Base-by-base conservation (phyloP, 805 yeast genomes). In the Debaryomyces maramus region DNA sequence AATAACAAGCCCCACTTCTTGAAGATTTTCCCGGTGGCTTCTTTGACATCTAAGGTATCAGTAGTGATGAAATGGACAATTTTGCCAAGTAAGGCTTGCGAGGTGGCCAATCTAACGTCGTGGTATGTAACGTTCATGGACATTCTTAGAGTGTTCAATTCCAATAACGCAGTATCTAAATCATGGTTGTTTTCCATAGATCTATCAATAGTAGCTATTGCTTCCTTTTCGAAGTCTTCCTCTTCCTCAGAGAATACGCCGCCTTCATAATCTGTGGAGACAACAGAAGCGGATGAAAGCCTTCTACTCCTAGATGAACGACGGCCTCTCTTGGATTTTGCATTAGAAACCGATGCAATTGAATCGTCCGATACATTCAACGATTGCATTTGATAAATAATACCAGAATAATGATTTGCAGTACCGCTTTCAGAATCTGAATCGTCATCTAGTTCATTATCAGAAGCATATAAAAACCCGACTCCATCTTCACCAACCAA, bases 111-210 rank as follows among this genome's bases (percentile, higher is more conserved):
- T 58, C 97, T 78, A 10, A 93, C 97, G 56, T 90, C 96, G 54
- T 88, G 95, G 62, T 93, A 91, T 0, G 93, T 78, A 13, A 89
- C 99, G 60, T 93, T 88, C 93, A 90, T 85, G 54, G 97, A 88
- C 99, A 93, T 91, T 66, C 98, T 78, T 56, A 93, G 73, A 0
- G 99, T 93, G 60, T 91, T 91, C 53, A 93, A 76, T 66, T 93
- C 99, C 44, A 93, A 69, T 47, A 88, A 67, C 0, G 99, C 97
- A 10, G 96, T 90, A 58, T 91, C 97, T 44, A 88, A 73, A 54
- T 87, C 95, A 63, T 93, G 99, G 60, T 88, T 86, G 55, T 90
- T 84, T 51, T 86, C 91, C 63, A 93, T 77, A 1, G 99, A 95
- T 57, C 99, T 77, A 51, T 83, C 88, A 22, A 93, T 86, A 0